Percentiles rank a stretch among this genome's conserved stretches.
phyloP scores from a whole-genome alignment of 495 filamentous ascomycete genomes.

The Pyrenopolyporus hunteri region DNA sequence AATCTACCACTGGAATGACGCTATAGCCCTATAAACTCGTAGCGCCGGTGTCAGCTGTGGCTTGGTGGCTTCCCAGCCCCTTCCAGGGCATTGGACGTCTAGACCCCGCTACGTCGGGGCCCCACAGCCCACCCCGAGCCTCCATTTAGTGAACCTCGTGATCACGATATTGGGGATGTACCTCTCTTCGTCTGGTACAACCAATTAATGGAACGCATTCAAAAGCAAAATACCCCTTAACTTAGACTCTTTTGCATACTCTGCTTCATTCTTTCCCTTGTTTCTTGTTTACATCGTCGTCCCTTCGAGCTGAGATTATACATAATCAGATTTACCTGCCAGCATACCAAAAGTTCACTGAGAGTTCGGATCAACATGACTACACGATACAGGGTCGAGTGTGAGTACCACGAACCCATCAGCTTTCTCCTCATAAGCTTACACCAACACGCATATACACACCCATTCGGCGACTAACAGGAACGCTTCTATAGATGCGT shows the following conservation, averaged over 20 bases:
- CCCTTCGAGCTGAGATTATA: background rate
- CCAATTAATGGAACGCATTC: no score
- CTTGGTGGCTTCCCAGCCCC: slow-evolving; percentile 8
- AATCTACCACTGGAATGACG: slow-evolving; percentile 24
- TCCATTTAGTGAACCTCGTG: slow-evolving; percentile 20
- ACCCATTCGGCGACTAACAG: slow-evolving; percentile 28
- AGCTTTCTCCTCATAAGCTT: slow-evolving; percentile 3
- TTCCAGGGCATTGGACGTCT: slow-evolving; percentile 18
- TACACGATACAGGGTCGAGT: slow-evolving; percentile 89
- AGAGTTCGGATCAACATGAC: slow-evolving; percentile 65
- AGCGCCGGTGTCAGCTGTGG: slow-evolving; percentile 20
- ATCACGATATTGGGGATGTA: slow-evolving; percentile 12
- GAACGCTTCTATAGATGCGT: slow-evolving; percentile 65
- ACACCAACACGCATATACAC: background rate
- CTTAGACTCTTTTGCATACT: slow-evolving; percentile 10
- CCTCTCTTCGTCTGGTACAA: no score
- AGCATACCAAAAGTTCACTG: background rate
- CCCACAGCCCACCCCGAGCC: slow-evolving; percentile 18
- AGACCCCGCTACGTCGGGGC: slow-evolving; percentile 9
- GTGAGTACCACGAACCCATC: slow-evolving; percentile 51
- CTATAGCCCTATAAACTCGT: slow-evolving; percentile 19
- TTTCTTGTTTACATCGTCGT: background rate
- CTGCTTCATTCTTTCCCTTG: slow-evolving; percentile 13
- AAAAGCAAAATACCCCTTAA: slow-evolving; percentile 35
- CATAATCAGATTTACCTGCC: background rate